These are phyloP conservation scores for Halocafeteria seosinensis DNA, from an alignment of 108 stramenopile species.

Conservation along the genomic window DNA sequence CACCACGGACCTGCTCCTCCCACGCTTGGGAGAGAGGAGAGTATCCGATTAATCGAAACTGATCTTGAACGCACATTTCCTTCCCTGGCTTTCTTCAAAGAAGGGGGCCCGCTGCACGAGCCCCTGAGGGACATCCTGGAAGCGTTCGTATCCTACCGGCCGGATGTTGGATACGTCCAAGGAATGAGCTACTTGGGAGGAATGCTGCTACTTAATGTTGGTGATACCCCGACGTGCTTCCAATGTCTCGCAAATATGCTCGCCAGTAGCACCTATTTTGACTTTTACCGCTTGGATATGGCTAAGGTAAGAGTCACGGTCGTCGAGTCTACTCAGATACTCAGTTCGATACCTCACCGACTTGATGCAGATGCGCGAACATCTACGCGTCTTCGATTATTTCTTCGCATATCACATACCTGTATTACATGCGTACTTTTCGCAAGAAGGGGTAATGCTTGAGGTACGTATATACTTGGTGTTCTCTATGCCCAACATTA, in stretches of 20 bases:
- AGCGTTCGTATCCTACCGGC: conserved; percentile 8
- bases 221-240: neutral
- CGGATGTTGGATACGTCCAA: conserved; percentile 16
- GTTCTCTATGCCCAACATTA: neutral
- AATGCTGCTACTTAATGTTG: conserved; percentile 8
- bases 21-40: neutral
- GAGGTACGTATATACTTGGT: neutral
- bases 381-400: neutral
- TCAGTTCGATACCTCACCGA: neutral
- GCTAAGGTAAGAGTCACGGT: too few relatives aligned
- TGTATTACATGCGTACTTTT: neutral
- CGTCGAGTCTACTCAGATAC: too few relatives aligned
- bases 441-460: neutral
- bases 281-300: conserved; percentile 6
- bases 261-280: neutral
- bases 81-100: neutral
- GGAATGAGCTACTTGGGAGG: conserved; percentile 16
- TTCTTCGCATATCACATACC: neutral
- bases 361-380: neutral
- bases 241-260: conserved; percentile 4
- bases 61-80: conserved; percentile 13
- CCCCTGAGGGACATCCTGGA: conserved; percentile 1
- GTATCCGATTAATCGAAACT: neutral
- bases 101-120: conserved; percentile 3
- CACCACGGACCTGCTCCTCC: neutral